phyloP scores from a whole-genome alignment of 2,329 filamentous ascomycete genomes.

The Fusarium paranaense region DNA sequence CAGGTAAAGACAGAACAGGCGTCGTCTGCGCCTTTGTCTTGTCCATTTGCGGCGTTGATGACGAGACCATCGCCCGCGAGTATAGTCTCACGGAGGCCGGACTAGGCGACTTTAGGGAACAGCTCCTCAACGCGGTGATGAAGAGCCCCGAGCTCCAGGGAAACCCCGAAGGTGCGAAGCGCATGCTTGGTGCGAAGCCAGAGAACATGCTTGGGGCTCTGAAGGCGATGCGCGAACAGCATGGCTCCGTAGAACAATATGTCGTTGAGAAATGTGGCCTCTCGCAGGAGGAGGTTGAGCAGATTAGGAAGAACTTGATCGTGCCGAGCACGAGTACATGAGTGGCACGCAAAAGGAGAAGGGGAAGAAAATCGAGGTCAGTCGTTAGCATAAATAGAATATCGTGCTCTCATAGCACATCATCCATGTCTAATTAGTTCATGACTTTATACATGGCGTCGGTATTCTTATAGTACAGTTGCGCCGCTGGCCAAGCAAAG shows the following conservation, averaged over 20 bases:
- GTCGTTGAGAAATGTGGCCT: constrained; percentile 69
- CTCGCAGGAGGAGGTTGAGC: constrained; percentile 64
- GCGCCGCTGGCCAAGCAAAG: constrained; percentile 22
- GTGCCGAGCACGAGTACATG: constrained; percentile 46
- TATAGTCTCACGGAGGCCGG: constrained; percentile 76
- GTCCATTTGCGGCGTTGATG: constrained; percentile 70
- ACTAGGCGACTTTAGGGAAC: constrained; percentile 63
- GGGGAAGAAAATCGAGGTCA: neutral
- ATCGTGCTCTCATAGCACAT: neutral
- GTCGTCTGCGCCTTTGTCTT: constrained; percentile 76
- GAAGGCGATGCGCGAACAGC: constrained; percentile 67
- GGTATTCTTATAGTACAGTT: constrained; percentile 45
- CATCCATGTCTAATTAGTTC: constrained; percentile 35
- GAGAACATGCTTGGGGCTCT: constrained; percentile 63
- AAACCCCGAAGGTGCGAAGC: constrained; percentile 56
- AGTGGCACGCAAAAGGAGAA: neutral
- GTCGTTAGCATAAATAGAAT: neutral
- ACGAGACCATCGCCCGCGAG: constrained; percentile 71
- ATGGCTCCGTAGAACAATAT: constrained; percentile 74
- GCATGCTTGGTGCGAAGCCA: constrained; percentile 60
- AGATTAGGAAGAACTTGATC: constrained; percentile 62
- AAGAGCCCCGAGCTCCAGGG: constrained; percentile 62
- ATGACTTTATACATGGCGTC: constrained; percentile 38
- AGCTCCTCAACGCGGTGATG: constrained; percentile 63
- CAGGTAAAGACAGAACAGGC: constrained; percentile 82